Evolutionary conservation across 2,329 filamentous ascomycete species (phyloP), one percentile per base, ranked within the genome.

Genomic region (Cladosporium halotolerans): DNA sequence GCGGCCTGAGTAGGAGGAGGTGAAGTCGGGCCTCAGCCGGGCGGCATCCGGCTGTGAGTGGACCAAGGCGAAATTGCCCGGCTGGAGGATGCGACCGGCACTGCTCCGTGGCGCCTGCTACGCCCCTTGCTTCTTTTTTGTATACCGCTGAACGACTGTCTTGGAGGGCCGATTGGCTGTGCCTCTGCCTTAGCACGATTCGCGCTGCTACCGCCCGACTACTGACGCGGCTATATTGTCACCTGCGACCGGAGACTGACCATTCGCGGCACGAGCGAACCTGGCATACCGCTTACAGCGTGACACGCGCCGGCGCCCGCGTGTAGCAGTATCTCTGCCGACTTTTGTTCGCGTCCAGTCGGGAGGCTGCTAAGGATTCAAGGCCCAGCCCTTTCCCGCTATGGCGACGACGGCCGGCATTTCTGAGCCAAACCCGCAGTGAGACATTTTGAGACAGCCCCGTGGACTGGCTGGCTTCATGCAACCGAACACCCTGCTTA

Each of bases 111-210:
- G 48, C 48, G 48, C 48, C 44, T 51, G 48, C 48, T 34, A 43
- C 34, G 47, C 47, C 47, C 47, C 47, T 51, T 51, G 47, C 47
- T 51, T 51, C 33, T 43, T 43, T n/a, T 40, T 38, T 34, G 48
- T 51, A 49, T 28, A 28, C 23, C 23, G 23, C 23, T 28, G 23
- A 28, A 28, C 23, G 23, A 28, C 23, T 28, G 23, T 28, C 23
- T 28, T 28, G 23, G 23, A 28, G 7, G 23, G 23, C 23, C 23
- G 48, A 51, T 44, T 44, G 48, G 48, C 40, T 38, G 48, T 13
- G 32, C 16, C 14, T 51, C 44, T 13, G 48, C 9, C 33, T 31
- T 16, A 51, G 40, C 40, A 40, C 40, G 43, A 40, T 40, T 44
- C 14, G 18, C 44, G 32, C 41, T 44, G 48, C 48, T 51, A 40